A percentile compares a stretch with the other conserved stretches of the same genome.
Conservation (phyloP, 441 rosid genomes). For the Flueggea neowawraea region DNA sequence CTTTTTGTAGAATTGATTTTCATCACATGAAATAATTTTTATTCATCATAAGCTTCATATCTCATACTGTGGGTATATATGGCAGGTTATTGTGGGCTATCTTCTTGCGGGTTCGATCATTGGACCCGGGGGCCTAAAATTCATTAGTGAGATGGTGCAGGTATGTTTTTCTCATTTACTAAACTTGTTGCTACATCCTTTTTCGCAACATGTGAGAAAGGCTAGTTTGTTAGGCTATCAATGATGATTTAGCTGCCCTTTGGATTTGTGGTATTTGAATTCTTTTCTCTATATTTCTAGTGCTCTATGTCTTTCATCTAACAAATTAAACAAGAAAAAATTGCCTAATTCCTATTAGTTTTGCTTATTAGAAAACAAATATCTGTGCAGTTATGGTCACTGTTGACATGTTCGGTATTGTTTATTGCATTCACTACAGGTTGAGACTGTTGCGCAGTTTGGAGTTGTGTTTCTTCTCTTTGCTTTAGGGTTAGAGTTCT, state of each 20-base stretch:
- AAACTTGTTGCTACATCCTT: constrained; percentile 2
- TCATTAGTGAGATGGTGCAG: constrained; percentile 98
- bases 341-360: neutral
- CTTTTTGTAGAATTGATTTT: constrained; percentile 7
- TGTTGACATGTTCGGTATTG: neutral
- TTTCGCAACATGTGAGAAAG: neutral
- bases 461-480: constrained; percentile 99
- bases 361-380: neutral
- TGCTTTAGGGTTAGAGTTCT: constrained; percentile 97
- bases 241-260: too few relatives aligned
- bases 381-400: neutral
- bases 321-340: too few relatives aligned
- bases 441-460: constrained; percentile 97
- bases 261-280: too few relatives aligned
- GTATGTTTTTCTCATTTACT: constrained; percentile 31
- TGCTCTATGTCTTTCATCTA: too few relatives aligned
- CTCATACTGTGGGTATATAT: constrained; percentile 7
- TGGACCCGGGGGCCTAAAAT: constrained; percentile 98
- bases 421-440: constrained; percentile 37
- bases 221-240: neutral
- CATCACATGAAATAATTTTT: constrained; percentile 16
- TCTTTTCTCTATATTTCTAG: too few relatives aligned
- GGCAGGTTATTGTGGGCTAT: constrained; percentile 94
- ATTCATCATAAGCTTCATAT: neutral
- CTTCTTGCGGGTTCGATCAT: constrained; percentile 96